Conservation (phyloP, 139 green algal genomes). For the Deuterostichococcus epilithicus region DNA sequence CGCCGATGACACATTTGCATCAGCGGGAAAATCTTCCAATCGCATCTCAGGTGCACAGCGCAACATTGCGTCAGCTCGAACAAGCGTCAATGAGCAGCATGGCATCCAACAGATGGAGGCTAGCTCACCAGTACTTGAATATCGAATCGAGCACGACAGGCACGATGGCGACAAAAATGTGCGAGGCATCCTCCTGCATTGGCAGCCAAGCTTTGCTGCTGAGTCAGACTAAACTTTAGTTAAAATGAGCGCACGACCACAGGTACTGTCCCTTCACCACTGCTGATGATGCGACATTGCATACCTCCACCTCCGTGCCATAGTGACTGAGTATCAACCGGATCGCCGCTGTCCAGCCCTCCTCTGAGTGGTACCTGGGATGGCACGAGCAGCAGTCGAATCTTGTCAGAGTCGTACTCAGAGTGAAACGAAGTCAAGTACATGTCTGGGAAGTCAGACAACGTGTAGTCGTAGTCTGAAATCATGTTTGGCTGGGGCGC, state of each 20-base stretch:
- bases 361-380: conserved; percentile 83
- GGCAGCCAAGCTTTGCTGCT: neutral
- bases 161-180: conserved; percentile 71
- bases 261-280: neutral
- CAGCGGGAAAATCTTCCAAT: neutral
- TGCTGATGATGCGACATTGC: neutral
- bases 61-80: too few relatives aligned
- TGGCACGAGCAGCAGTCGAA: too few relatives aligned
- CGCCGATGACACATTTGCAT: conserved; percentile 31
- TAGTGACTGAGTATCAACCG: conserved; percentile 75
- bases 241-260: neutral
- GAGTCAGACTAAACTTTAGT: neutral
- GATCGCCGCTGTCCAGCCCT: conserved; percentile 83
- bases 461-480: too few relatives aligned
- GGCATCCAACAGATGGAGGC: neutral
- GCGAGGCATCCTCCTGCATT: conserved; percentile 40
- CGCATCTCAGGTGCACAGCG: neutral
- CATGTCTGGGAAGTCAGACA: too few relatives aligned
- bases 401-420: too few relatives aligned
- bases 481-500: too few relatives aligned
- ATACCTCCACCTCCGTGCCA: conserved; percentile 64
- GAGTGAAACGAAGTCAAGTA: too few relatives aligned
- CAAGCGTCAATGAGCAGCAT: neutral
- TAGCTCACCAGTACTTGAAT: conserved; percentile 74
- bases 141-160: conserved; percentile 80